Base-by-base conservation (phyloP, 495 filamentous ascomycete genomes). In the Talaromyces adpressus region DNA sequence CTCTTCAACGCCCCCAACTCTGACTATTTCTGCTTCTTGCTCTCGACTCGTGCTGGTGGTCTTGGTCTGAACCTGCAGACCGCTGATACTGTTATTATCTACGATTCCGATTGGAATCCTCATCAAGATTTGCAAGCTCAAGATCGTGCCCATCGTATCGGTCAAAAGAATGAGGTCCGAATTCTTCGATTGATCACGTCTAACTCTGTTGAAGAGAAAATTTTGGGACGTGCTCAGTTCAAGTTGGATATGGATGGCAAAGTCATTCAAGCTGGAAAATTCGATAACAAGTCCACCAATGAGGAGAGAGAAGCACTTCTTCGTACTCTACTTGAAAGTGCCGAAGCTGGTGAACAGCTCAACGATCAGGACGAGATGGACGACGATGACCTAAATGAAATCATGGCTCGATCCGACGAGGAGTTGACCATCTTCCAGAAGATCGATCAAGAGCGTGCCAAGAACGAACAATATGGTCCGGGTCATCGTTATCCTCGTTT, bases 221-320 rank as follows among this genome's bases (percentile, higher is more conserved):
- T 98, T 71, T 79, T 98, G 39, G 95, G 98, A 77, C 90, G 93
- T 65, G 94, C 94, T 1, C 89, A 97, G 71, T 98, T 87, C 81
- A 98, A 98, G 83, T 85, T 98, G 60, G 93, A 98, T 72, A 96
- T 98, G 87, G 94, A 98, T 71, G 95, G 94, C 72, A 98, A 98
- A 79, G 92, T 98, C 68, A 98, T 98, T 65, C 94, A 98, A 72
- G 94, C 94, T 54, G 94, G 94, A 83, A 94, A 95, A 66, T 98
- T 98, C 77, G 94, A 98, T 69, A 98, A 98, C 77, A 98, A 98
- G 73, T 98, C 94, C 1, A 97, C 94, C 12, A 96, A 97, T 69
- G 95, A 96, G 62, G 94, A 98, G 74, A 90, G 94, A 79, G 94
- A 98, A 70, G 93, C 93, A 20, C 89, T 98, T 81, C 80, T 98